Conservation (phyloP, 1,139 yeast genomes). For the Diutina rugosa region DNA sequence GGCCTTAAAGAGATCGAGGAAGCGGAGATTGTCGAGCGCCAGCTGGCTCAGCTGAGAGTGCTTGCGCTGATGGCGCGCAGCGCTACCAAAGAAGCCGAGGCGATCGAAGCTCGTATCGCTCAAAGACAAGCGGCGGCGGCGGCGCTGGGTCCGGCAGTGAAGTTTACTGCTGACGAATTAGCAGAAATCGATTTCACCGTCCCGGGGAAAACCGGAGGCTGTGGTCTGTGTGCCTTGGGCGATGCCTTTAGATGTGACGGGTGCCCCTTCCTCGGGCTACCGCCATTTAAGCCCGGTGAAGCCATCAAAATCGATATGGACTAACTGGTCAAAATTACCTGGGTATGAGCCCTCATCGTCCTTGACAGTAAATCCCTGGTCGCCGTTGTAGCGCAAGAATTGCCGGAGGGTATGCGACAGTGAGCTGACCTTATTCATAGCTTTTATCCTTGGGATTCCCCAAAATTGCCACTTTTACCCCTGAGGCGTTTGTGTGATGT, state of each 20-base stretch:
- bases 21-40: conserved; percentile 35
- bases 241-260: conserved; percentile 98
- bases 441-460: background rate
- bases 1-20: conserved; percentile 81
- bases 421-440: background rate
- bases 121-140: conserved; percentile 7
- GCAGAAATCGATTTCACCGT: conserved; percentile 91
- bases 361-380: too few species aligned
- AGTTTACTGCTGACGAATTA: conserved; percentile 49
- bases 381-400: too few species aligned
- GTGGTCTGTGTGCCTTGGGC: conserved; percentile 94
- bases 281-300: conserved; percentile 97
- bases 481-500: background rate
- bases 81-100: conserved; percentile 41
- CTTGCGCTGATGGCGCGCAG: conserved; percentile 36
- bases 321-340: conserved; percentile 3
- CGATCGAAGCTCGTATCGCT: conserved; percentile 36
- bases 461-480: too few species aligned
- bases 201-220: conserved; percentile 90
- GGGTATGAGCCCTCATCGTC: too few species aligned
- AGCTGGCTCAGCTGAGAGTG: conserved; percentile 29
- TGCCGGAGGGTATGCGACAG: background rate
- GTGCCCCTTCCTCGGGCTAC: conserved; percentile 91
- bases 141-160: conserved; percentile 16
- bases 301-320: conserved; percentile 34